Conservation (phyloP, 495 filamentous ascomycete genomes). For the Penicillium odoratum region DNA sequence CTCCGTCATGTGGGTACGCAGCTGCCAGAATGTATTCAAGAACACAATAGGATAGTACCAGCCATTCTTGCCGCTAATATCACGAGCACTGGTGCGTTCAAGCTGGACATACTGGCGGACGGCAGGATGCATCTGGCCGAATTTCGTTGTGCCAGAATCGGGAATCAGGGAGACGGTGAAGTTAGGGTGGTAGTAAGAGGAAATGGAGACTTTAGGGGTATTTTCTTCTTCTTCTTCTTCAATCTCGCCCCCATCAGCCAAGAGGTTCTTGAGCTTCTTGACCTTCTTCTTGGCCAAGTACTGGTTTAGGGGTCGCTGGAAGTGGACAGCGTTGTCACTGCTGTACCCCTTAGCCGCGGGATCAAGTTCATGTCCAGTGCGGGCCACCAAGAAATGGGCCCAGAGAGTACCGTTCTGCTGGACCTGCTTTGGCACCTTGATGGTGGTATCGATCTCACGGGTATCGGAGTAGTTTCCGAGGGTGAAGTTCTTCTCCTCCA, state of each 20-base stretch:
- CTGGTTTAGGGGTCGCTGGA: conserved; percentile 80
- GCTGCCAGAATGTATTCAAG: conserved; percentile 96
- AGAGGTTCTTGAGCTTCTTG: conserved; percentile 84
- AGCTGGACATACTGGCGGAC: conserved; percentile 74
- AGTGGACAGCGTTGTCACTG: conserved; percentile 72
- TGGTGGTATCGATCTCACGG: conserved; percentile 72
- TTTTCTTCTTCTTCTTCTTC: conserved; percentile 51
- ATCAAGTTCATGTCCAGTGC: conserved; percentile 72
- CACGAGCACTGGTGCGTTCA: conserved; percentile 71
- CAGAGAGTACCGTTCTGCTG: conserved; percentile 93
- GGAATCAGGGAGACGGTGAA: conserved; percentile 86
- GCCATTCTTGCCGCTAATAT: conserved; percentile 79
- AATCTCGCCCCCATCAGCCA: conserved; percentile 57
- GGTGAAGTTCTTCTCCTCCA: conserved; percentile 79
- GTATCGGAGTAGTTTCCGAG: conserved; percentile 79
- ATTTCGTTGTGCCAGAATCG: conserved; percentile 68
- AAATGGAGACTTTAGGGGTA: conserved; percentile 61
- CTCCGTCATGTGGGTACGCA: conserved; percentile 85
- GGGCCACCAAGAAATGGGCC: conserved; percentile 86
- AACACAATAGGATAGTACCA: conserved; percentile 97
- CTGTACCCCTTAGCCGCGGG: conserved; percentile 72
- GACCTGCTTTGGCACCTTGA: conserved; percentile 73
- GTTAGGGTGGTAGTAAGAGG: conserved; percentile 93
- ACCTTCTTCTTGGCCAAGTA: conserved; percentile 91
- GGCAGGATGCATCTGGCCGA: conserved; percentile 68